These are phyloP conservation scores for Phytophthora europaea DNA, from an alignment of 352 stramenopile genomes.

Conservation along the genomic window DNA sequence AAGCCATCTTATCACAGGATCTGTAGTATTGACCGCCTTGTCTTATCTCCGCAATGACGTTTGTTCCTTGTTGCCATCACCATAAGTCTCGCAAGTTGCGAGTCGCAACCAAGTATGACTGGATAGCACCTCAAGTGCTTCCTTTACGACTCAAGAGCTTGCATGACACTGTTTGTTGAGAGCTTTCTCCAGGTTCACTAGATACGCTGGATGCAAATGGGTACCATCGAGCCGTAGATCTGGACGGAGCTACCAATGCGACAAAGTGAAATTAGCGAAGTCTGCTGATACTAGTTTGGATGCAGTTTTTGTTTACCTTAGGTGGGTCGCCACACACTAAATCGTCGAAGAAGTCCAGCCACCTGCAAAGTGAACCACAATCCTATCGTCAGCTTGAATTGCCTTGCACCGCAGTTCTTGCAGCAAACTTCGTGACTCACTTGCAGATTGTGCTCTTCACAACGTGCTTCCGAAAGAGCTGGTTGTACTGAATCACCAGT, in stretches of 20 bases:
- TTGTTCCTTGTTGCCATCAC: background rate
- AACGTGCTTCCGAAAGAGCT: slow-evolving; percentile 59
- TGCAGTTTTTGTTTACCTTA: slow-evolving; percentile 44
- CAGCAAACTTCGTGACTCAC: slow-evolving; percentile 19
- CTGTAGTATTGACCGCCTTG: background rate
- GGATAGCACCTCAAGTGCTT: background rate
- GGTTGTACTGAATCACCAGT: slow-evolving; percentile 90
- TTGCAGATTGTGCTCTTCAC: slow-evolving; percentile 54
- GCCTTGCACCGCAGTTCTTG: background rate
- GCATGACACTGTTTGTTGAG: slow-evolving; percentile 21
- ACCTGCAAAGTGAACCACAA: slow-evolving; percentile 46
- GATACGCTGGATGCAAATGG: slow-evolving; percentile 85
- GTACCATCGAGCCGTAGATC: slow-evolving; percentile 84
- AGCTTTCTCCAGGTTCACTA: slow-evolving; percentile 56
- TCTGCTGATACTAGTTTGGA: background rate
- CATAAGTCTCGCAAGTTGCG: background rate
- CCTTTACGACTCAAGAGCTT: background rate
- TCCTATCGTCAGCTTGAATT: background rate
- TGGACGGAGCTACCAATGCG: slow-evolving; percentile 50
- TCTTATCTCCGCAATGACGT: background rate
- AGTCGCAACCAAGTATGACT: background rate
- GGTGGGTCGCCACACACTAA: slow-evolving; percentile 58
- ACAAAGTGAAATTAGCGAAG: background rate
- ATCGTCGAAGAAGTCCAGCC: slow-evolving; percentile 92
- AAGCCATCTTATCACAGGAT: slow-evolving; percentile 17